phyloP scores from a whole-genome alignment of 1,284 basidiomycete species.

The Pterulicium gracile region DNA sequence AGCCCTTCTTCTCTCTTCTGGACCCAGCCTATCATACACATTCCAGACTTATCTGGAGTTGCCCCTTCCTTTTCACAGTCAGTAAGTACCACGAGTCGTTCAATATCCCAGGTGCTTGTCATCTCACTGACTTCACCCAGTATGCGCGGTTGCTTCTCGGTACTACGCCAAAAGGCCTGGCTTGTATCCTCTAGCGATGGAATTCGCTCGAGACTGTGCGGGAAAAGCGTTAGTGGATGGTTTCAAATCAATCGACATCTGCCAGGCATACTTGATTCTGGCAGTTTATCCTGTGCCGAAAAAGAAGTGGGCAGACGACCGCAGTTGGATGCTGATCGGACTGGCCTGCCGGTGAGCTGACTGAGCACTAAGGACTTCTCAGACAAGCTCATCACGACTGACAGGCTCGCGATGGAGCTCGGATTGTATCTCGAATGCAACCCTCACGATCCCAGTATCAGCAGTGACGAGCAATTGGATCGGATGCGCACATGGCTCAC shows the following conservation, averaged over 20 bases:
- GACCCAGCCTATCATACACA: slow-evolving; percentile 46
- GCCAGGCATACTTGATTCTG: slow-evolving; percentile 42
- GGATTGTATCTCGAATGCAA: slow-evolving; percentile 31
- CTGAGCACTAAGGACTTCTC: slow-evolving; percentile 1
- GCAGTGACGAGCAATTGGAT: slow-evolving; percentile 35
- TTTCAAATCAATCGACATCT: slow-evolving; percentile 38
- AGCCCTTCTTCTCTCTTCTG: slow-evolving; percentile 47
- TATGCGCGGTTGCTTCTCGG: slow-evolving; percentile 41
- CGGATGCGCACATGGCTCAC: slow-evolving; percentile 57
- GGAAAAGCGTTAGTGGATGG: slow-evolving; percentile 39
- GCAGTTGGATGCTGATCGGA: slow-evolving; percentile 47
- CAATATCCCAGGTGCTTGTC: not conserved
- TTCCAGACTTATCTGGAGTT: slow-evolving; percentile 33
- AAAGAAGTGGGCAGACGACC: slow-evolving; percentile 44
- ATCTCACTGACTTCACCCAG: slow-evolving; percentile 18
- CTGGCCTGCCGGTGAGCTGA: slow-evolving; percentile 41
- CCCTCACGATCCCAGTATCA: slow-evolving; percentile 26
- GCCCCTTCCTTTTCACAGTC: slow-evolving; percentile 49
- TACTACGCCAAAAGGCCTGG: slow-evolving; percentile 31
- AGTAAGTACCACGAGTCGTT: slow-evolving; percentile 26
- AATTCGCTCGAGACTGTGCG: slow-evolving; percentile 41
- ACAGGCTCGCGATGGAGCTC: slow-evolving; percentile 41
- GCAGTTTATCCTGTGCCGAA: slow-evolving; percentile 46
- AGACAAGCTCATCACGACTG: slow-evolving; percentile 1
- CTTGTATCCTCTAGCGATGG: slow-evolving; percentile 36